Evolutionary conservation across 2,329 filamentous ascomycete species (phyloP).

Genomic region (Botryosphaeria dothidea): DNA sequence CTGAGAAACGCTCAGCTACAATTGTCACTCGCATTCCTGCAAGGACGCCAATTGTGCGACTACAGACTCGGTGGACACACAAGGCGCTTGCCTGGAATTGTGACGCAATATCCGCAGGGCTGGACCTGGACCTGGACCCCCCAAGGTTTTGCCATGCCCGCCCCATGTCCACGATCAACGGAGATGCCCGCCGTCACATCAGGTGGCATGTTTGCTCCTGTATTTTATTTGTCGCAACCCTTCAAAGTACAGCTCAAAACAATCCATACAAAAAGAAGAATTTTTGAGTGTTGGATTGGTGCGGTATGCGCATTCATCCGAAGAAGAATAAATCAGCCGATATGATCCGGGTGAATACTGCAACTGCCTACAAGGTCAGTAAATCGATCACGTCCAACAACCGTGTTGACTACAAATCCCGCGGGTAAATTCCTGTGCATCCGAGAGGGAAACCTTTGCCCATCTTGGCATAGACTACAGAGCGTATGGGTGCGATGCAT

Average conservation of each 20-base stretch:
- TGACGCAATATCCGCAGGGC: conserved; percentile 16
- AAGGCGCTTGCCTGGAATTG: neutral
- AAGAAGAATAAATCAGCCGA: too few relatives aligned
- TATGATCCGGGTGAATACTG: neutral
- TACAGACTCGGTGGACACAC: neutral
- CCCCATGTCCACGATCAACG: neutral
- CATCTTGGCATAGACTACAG: neutral
- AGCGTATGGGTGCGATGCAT: neutral
- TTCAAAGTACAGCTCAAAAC: too few relatives aligned
- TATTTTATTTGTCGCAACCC: too few relatives aligned
- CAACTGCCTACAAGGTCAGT: neutral
- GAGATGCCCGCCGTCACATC: conserved; percentile 5
- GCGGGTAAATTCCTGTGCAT: neutral
- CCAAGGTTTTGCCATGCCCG: neutral
- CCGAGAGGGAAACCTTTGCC: neutral
- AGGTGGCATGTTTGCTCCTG: neutral
- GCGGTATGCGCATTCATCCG: too few relatives aligned
- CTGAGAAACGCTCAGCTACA: neutral
- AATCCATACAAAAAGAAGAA: too few relatives aligned
- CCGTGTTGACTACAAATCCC: too few relatives aligned
- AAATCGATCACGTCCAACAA: neutral
- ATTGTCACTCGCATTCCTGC: neutral
- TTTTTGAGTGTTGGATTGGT: too few relatives aligned
- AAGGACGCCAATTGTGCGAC: neutral
- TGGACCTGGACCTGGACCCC: too few relatives aligned